Evolutionary conservation across 768 basidiomycete species (phyloP).

Genomic region (Mycena galopus): DNA sequence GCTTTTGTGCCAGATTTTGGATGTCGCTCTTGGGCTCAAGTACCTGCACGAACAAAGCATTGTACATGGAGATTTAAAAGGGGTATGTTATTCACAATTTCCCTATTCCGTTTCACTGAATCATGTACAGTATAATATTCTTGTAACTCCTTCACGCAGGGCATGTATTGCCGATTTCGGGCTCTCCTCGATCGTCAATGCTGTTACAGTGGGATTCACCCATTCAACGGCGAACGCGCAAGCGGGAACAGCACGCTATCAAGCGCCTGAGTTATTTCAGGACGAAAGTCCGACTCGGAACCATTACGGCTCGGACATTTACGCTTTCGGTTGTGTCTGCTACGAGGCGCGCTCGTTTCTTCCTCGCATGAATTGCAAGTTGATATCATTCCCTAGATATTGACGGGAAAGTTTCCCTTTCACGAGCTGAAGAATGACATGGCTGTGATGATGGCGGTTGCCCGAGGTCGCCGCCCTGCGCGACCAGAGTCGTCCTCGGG

Average conservation of each 20-base stretch:
- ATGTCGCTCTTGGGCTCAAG: conserved; percentile 3
- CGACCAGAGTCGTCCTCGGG: background rate
- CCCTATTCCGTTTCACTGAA: background rate
- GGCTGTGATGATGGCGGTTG: background rate
- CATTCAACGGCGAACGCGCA: background rate
- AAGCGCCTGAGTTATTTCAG: too few relatives aligned
- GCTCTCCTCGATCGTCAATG: background rate
- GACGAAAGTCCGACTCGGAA: too few relatives aligned
- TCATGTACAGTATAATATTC: background rate
- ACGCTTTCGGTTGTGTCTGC: too few relatives aligned
- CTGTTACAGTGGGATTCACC: background rate
- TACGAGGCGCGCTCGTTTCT: background rate
- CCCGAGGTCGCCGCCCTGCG: background rate
- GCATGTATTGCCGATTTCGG: too few relatives aligned
- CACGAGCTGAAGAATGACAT: background rate
- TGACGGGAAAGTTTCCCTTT: conserved; percentile 4
- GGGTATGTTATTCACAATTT: background rate
- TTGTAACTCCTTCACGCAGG: too few relatives aligned
- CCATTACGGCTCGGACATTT: too few relatives aligned
- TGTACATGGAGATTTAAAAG: too few relatives aligned
- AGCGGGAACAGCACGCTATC: too few relatives aligned
- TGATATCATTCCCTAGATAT: conserved; percentile 4
- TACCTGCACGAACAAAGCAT: background rate
- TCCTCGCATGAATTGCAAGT: background rate
- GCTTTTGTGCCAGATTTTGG: background rate